phyloP scores from a whole-genome alignment of 2,329 filamentous ascomycete genomes.

The Xylaria sp. region DNA sequence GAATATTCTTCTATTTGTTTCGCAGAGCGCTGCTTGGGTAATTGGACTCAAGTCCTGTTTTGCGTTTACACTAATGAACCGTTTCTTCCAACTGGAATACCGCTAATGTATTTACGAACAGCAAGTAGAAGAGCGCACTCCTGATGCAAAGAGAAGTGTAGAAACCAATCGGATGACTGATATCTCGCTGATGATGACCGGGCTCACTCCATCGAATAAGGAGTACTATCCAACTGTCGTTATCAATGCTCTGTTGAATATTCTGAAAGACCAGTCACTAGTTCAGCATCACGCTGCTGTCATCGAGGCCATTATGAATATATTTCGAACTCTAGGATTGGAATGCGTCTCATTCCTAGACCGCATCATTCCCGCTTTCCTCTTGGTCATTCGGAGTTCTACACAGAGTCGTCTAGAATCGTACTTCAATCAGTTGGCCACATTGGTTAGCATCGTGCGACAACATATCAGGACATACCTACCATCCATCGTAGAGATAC shows the following conservation, averaged over 20 bases:
- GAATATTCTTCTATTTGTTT: slow-evolving; percentile 25
- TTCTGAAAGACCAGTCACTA: slow-evolving; percentile 88
- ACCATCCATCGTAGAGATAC: slow-evolving; percentile 81
- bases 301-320: slow-evolving; percentile 98
- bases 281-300: slow-evolving; percentile 90
- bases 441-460: slow-evolving; percentile 90
- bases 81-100: background rate
- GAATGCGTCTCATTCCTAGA: slow-evolving; percentile 96
- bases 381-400: slow-evolving; percentile 84
- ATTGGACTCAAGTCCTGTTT: background rate
- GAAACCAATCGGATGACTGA: slow-evolving; percentile 78
- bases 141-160: slow-evolving; percentile 74
- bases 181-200: slow-evolving; percentile 97
- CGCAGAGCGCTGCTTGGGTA: slow-evolving; percentile 21
- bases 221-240: slow-evolving; percentile 99
- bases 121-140: slow-evolving; percentile 87
- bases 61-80: background rate
- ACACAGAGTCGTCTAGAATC: slow-evolving; percentile 81
- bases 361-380: slow-evolving; percentile 92
- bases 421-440: slow-evolving; percentile 96
- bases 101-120: slow-evolving; percentile 40
- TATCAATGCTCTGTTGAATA: slow-evolving; percentile 91
- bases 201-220: slow-evolving; percentile 92
- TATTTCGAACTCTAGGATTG: slow-evolving; percentile 93
- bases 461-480: slow-evolving; percentile 95